Base-by-base conservation (phyloP, 2,329 filamentous ascomycete genomes). In the Sphaerostilbella broomeana region DNA sequence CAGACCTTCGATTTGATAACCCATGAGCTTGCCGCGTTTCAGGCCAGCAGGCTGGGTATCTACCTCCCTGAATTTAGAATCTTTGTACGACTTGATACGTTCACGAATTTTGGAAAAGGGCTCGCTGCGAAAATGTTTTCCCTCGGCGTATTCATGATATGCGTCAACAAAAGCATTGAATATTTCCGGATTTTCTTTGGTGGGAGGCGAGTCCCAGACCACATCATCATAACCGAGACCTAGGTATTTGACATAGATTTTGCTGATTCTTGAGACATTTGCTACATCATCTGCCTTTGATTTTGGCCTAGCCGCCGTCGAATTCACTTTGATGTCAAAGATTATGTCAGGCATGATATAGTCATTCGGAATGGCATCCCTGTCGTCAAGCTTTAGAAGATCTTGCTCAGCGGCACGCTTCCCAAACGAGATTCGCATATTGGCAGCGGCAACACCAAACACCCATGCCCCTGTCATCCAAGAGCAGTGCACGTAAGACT, bases 401-500 rank as follows among this genome's bases (percentile, higher is more conserved):
- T 74, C 73, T 20, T 69, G 69, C 10, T 75, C 72, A 12, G 71
- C 65, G 12, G 84, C 77, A 15, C 80, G 80, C 57, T 84, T 92
- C 40, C 74, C 68, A 58, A 97, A 98, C 0, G 86, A 71, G 8
- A 71, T 77, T 12, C 87, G 79, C 79, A 85, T 94, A 0, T 59
- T 42, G 3, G 62, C 52, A 10, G 73, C 64, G 12, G 77, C 75
- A 8, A 83, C 70, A 5, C 88, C 87, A 69, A 77, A 90, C 1
- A 94, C 74, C 92, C 92, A 98, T 12, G 83, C 73, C 10, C 90
- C 92, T 8, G 87, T 79, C 72, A 87, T 84, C 92, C 94, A 98
- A 6, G 70, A 72, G 38, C 85, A 86, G 48, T 86, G 81, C 47
- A 81, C 83, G 54, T 95, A 94, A 0, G 90, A 95, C 40, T 77